Evolutionary conservation across 257 asterid genomes (phyloP).

Genomic region (Solanum bulbocastanum): DNA sequence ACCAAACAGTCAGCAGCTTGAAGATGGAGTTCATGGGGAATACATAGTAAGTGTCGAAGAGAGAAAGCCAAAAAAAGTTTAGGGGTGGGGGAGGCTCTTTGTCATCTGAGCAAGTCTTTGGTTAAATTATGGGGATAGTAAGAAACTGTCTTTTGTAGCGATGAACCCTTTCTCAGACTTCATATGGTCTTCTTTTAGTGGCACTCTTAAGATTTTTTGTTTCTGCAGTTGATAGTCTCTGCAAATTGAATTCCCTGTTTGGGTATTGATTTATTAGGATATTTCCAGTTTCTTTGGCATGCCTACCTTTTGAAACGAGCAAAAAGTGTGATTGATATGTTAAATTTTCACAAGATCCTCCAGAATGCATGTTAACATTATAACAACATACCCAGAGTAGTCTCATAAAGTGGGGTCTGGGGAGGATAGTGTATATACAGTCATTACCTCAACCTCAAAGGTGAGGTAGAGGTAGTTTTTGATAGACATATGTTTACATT

Average conservation of each 20-base stretch:
- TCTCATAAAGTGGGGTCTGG: neutral
- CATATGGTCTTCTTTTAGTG: neutral
- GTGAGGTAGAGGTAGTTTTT: neutral
- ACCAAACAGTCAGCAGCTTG: constrained; percentile 53
- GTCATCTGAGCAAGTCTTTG: neutral
- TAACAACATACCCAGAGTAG: neutral
- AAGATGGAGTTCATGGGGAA: neutral
- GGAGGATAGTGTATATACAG: neutral
- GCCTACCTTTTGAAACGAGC: neutral
- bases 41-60: neutral
- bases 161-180: neutral
- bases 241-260: neutral
- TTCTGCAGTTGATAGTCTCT: neutral
- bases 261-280: neutral
- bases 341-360: neutral
- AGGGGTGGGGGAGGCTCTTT: neutral
- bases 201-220: neutral
- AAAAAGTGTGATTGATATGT: neutral
- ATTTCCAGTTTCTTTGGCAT: neutral
- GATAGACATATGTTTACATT: neutral
- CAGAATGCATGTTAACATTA: neutral
- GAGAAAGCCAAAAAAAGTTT: no score
- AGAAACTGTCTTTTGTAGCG: neutral
- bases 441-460: neutral
- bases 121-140: neutral